Evolutionary conservation across 495 filamentous ascomycete genomes (phyloP).

Genomic region (Aspergillus homomorphus): DNA sequence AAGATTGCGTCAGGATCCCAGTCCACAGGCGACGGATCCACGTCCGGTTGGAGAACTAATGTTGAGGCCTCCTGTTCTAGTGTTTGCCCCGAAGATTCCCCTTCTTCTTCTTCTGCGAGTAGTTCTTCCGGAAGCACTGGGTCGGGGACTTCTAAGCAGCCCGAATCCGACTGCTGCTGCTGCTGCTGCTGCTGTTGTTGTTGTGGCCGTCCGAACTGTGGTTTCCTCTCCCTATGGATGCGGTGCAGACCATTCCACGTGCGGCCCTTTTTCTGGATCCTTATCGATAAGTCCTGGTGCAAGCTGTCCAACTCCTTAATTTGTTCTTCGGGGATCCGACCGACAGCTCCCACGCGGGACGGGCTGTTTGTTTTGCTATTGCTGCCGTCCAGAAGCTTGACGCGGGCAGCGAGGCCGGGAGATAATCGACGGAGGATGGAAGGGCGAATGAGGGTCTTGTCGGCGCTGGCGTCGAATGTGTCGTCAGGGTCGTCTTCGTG

Average conservation of each 20-base stretch:
- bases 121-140: constrained; percentile 6
- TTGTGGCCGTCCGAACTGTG: constrained; percentile 3
- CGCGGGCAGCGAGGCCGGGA: constrained; percentile 71
- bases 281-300: constrained; percentile 55
- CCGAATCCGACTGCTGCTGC: constrained; percentile 22
- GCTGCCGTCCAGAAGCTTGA: constrained; percentile 66
- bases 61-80: not conserved
- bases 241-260: constrained; percentile 54
- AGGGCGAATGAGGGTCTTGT: constrained; percentile 31
- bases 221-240: constrained; percentile 11
- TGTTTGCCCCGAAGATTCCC: not conserved
- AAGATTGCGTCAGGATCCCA: not conserved
- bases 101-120: constrained; percentile 1
- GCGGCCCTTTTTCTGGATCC: constrained; percentile 58
- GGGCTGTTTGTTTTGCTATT: constrained; percentile 39
- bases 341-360: constrained; percentile 50
- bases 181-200: constrained; percentile 15
- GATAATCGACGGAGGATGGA: constrained; percentile 51
- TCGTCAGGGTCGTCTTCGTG: constrained; percentile 32
- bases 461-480: constrained; percentile 19
- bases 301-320: constrained; percentile 63
- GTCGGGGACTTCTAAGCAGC: constrained; percentile 17
- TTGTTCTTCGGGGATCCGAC: constrained; percentile 71
- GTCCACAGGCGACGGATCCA: not conserved
- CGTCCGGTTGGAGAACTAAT: not conserved